These are phyloP conservation scores for Immersiella caudata DNA, from an alignment of 495 filamentous ascomycete species.

Conservation along the genomic window DNA sequence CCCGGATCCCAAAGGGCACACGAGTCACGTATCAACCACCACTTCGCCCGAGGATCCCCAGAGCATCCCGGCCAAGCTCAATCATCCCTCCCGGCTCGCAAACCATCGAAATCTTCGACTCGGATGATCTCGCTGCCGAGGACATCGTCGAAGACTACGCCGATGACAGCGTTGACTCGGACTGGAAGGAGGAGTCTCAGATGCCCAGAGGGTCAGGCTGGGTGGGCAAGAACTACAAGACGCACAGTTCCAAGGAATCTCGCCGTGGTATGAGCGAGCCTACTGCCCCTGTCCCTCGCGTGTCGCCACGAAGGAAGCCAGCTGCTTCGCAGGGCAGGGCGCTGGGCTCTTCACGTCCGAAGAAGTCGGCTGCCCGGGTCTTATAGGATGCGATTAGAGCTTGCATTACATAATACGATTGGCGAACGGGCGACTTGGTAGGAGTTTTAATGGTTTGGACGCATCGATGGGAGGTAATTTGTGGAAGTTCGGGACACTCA, in stretches of 20 bases:
- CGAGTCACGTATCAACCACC: background rate
- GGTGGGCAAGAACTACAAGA: constrained; percentile 39
- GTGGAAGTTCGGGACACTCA: too few relatives aligned
- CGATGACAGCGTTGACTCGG: constrained; percentile 47
- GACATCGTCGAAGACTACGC: constrained; percentile 43
- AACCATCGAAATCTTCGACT: constrained; percentile 43
- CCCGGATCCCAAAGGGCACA: background rate
- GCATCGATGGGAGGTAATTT: too few relatives aligned
- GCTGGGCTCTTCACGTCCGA: background rate
- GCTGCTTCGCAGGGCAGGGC: background rate
- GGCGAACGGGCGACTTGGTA: too few relatives aligned
- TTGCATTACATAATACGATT: too few relatives aligned
- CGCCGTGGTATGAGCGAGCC: constrained; percentile 22
- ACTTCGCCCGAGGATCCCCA: constrained; percentile 1
- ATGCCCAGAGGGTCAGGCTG: constrained; percentile 43
- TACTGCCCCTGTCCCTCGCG: background rate
- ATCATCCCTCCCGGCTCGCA: constrained; percentile 46
- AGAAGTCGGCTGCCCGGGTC: constrained; percentile 10
- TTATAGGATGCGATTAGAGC: background rate
- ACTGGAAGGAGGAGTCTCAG: constrained; percentile 30
- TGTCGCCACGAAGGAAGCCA: background rate
- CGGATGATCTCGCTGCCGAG: constrained; percentile 43
- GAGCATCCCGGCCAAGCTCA: background rate
- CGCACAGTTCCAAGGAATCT: background rate
- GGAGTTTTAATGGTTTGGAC: too few relatives aligned